Conservation (phyloP, 2,329 filamentous ascomycete species). For the Fusarium oxysporum region DNA sequence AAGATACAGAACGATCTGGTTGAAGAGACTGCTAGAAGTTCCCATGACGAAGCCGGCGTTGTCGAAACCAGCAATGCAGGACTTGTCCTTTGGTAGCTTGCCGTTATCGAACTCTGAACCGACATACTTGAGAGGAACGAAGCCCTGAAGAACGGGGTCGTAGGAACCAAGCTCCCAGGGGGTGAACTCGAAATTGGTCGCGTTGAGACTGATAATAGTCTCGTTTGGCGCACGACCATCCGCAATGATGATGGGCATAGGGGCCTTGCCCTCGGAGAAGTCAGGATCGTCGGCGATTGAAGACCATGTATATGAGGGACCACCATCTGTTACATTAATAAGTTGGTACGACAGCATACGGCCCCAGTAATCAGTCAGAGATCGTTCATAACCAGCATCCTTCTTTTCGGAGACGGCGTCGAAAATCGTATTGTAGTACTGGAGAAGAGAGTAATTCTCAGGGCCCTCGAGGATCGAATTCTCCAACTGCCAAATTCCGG, state of each 20-base stretch:
- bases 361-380: conserved; percentile 91
- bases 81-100: conserved; percentile 56
- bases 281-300: conserved; percentile 64
- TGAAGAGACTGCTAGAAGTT: conserved; percentile 85
- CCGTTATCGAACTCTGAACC: conserved; percentile 69
- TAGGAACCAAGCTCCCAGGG: conserved; percentile 75
- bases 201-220: conserved; percentile 62
- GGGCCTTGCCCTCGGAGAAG: conserved; percentile 57
- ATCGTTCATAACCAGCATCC: conserved; percentile 62
- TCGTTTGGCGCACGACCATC: conserved; percentile 60
- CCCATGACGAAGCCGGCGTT: conserved; percentile 85
- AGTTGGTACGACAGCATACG: conserved; percentile 89
- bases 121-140: conserved; percentile 69
- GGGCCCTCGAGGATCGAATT: conserved; percentile 57
- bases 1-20: conserved; percentile 77
- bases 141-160: conserved; percentile 69
- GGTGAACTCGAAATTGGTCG: conserved; percentile 73
- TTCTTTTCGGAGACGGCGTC: conserved; percentile 52
- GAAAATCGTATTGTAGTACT: conserved; percentile 55
- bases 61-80: conserved; percentile 74
- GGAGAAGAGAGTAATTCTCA: conserved; percentile 51
- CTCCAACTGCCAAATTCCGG: conserved; percentile 56
- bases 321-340: conserved; percentile 79
- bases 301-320: conserved; percentile 83
- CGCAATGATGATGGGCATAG: conserved; percentile 63